A percentile compares a stretch with the other conserved stretches of the same genome.
Evolutionary conservation across 2,329 filamentous ascomycete species (phyloP).

Genomic region (Alternaria postmessia): DNA sequence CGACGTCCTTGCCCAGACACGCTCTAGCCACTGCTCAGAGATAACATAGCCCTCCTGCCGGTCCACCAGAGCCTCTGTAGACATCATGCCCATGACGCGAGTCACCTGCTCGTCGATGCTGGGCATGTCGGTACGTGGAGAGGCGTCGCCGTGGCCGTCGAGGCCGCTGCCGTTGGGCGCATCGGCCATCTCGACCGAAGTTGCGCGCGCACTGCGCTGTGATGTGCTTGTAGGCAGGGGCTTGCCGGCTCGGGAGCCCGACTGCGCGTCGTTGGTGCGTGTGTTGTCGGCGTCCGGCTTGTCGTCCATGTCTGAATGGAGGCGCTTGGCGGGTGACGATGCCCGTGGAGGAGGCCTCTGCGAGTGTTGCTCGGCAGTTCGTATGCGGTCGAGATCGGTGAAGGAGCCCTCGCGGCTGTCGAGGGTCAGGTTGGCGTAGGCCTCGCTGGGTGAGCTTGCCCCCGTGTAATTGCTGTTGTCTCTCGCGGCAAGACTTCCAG

Average conservation of each 20-base stretch:
- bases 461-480: constrained; percentile 50
- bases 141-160: constrained; percentile 37
- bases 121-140: constrained; percentile 32
- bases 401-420: constrained; percentile 52
- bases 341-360: constrained; percentile 50
- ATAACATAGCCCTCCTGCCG: constrained; percentile 80
- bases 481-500: constrained; percentile 30
- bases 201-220: constrained; percentile 44
- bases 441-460: constrained; percentile 59
- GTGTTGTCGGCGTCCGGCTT: constrained; percentile 15
- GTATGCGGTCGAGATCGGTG: constrained; percentile 36
- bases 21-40: constrained; percentile 78
- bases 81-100: constrained; percentile 70
- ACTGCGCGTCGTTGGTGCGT: constrained; percentile 31
- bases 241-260: constrained; percentile 39
- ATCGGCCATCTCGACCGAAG: constrained; percentile 57
- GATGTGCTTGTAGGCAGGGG: constrained; percentile 20
- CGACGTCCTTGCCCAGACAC: constrained; percentile 46
- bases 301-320: constrained; percentile 63
- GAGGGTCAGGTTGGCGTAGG: constrained; percentile 62
- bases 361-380: constrained; percentile 26
- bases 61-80: constrained; percentile 65
- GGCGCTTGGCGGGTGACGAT: constrained; percentile 64
- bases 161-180: constrained; percentile 39
- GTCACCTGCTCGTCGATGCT: constrained; percentile 73